Conservation (phyloP, 345 rosid species). For the Eucalyptus marginata region DNA sequence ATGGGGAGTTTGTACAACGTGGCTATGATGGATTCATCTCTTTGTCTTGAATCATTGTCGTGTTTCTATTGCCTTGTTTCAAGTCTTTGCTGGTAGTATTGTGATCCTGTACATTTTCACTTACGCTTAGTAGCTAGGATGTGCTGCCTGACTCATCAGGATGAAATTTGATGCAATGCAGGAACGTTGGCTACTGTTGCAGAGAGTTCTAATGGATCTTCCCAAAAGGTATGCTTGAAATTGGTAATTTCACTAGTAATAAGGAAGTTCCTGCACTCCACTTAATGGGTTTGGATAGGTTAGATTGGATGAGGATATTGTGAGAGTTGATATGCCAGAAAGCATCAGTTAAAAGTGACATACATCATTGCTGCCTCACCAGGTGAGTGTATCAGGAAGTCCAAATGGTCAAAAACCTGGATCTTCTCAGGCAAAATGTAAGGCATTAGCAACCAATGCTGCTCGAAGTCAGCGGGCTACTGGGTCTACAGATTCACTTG, state of each 20-base stretch:
- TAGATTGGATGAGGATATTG: neutral
- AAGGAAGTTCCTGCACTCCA: neutral
- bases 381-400: constrained; percentile 51
- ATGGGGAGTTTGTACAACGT: neutral
- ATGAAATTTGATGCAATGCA: neutral
- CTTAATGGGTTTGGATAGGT: neutral
- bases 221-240: constrained; percentile 34
- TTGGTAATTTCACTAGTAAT: neutral
- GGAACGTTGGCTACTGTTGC: constrained; percentile 31
- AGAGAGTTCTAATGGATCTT: constrained; percentile 34
- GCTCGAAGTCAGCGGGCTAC: constrained; percentile 19
- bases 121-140: neutral
- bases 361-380: neutral
- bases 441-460: constrained; percentile 15
- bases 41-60: neutral
- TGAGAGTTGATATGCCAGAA: neutral
- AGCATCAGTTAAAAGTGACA: neutral
- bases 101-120: neutral
- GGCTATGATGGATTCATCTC: neutral
- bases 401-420: constrained; percentile 12
- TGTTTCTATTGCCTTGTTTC: neutral
- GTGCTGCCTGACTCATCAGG: neutral
- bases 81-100: neutral
- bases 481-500: constrained; percentile 23
- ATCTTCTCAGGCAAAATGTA: constrained; percentile 37